These are phyloP conservation scores for Capsicum pubescens DNA, from an alignment of 257 asterid species.

Conservation along the genomic window DNA sequence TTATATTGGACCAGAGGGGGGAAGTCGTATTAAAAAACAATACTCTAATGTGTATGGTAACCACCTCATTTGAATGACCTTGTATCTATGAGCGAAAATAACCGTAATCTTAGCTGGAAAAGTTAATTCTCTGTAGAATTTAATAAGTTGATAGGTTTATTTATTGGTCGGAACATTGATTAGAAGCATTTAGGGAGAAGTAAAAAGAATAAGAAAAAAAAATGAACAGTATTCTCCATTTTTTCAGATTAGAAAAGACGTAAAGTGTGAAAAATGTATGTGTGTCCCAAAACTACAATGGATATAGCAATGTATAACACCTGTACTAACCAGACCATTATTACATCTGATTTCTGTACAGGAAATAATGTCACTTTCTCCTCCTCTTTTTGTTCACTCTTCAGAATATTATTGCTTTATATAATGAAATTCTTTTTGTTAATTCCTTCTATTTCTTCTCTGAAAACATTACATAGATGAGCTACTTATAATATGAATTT, in stretches of 20 bases:
- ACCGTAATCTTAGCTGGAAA: slow-evolving; percentile 12
- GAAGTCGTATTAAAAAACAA: not conserved
- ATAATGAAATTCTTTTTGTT: not conserved
- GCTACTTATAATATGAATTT: not conserved
- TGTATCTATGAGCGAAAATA: not conserved
- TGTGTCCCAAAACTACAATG: not conserved
- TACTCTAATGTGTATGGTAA: not conserved
- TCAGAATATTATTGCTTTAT: not conserved
- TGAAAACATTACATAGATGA: not conserved
- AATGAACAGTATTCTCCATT: not conserved
- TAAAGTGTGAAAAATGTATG: not conserved
- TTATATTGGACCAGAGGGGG: no score
- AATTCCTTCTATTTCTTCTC: not conserved
- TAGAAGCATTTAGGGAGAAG: not conserved
- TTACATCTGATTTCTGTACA: slow-evolving; percentile 2
- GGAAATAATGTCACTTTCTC: not conserved
- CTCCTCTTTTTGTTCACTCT: not conserved
- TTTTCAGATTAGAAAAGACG: not conserved
- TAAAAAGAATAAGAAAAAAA: not conserved
- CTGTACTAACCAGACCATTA: not conserved
- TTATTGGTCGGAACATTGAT: not conserved
- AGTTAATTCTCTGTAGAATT: not conserved
- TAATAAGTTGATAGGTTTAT: not conserved
- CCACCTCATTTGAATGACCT: not conserved
- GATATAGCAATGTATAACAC: slow-evolving; percentile 8